These are phyloP conservation scores for Teratosphaeria gauchensis DNA, from an alignment of 2,329 filamentous ascomycete genomes.

Conservation along the genomic window DNA sequence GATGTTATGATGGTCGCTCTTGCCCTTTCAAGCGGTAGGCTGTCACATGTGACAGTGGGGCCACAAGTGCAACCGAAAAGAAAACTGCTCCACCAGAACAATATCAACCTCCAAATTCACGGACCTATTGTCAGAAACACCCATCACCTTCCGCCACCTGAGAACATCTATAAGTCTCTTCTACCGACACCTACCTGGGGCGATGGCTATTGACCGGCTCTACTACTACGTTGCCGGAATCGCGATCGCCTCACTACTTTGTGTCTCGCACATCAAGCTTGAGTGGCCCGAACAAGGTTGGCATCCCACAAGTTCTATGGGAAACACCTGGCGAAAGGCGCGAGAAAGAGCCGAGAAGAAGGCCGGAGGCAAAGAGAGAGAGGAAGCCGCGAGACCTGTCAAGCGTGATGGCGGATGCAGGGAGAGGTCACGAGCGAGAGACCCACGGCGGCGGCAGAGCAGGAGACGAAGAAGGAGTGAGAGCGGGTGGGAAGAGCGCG, in stretches of 20 bases:
- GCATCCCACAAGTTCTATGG: slow-evolving; percentile 8
- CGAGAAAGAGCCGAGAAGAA: slow-evolving; percentile 1
- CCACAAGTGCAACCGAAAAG: background rate
- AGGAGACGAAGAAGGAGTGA: background rate
- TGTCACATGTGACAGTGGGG: background rate
- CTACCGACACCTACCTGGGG: background rate
- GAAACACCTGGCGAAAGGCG: slow-evolving; percentile 5
- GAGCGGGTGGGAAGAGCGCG: background rate
- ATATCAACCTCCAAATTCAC: slow-evolving; percentile 4
- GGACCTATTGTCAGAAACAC: slow-evolving; percentile 5
- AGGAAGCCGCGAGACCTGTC: slow-evolving; percentile 1
- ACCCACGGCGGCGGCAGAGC: slow-evolving; percentile 2
- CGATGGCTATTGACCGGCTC: slow-evolving; percentile 20
- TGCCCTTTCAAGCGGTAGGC: background rate
- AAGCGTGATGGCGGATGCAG: background rate
- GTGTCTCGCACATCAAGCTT: slow-evolving; percentile 16
- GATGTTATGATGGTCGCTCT: background rate
- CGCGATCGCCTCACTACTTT: slow-evolving; percentile 12
- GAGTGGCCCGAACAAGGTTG: slow-evolving; percentile 14
- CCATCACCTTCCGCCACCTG: background rate
- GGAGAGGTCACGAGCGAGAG: slow-evolving; percentile 4
- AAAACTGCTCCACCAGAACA: slow-evolving; percentile 6
- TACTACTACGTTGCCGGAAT: slow-evolving; percentile 19
- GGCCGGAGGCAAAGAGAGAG: slow-evolving; percentile 1
- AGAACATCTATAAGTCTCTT: background rate